A percentile compares a stretch with the other conserved stretches of the same genome.
Evolutionary conservation across 169 alveolate genomes (phyloP).

Genomic region (Plasmodium gaboni): DNA sequence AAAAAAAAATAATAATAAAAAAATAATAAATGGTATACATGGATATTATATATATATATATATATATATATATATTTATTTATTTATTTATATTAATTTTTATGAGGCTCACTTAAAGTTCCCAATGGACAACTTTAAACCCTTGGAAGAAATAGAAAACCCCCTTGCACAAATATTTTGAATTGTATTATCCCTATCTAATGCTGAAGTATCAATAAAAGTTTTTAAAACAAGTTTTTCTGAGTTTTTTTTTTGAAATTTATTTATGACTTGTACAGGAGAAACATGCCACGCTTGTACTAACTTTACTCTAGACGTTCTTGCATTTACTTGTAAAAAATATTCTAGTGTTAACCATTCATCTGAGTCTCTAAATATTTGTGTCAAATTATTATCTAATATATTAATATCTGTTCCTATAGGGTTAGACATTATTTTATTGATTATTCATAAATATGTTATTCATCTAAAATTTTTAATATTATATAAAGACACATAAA

Average conservation of each 20-base stretch:
- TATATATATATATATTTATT: conserved; percentile 33
- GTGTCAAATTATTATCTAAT: conserved; percentile 65
- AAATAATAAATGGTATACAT: too few species aligned
- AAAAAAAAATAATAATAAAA: too few species aligned
- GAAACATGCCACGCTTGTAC: conserved; percentile 87
- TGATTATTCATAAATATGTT: not conserved
- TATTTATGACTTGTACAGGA: conserved; percentile 76
- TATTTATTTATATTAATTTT: not conserved
- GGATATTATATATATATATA: conserved; percentile 5
- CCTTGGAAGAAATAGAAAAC: conserved; percentile 86
- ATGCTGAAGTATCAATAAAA: conserved; percentile 87
- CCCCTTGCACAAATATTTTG: conserved; percentile 92
- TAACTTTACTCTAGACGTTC: conserved; percentile 86
- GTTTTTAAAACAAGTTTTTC: conserved; percentile 85
- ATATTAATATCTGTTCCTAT: conserved; percentile 40
- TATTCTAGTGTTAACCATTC: conserved; percentile 85
- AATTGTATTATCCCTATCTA: conserved; percentile 89
- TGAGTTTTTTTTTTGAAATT: conserved; percentile 69
- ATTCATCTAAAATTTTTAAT: not conserved
- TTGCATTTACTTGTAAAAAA: conserved; percentile 80
- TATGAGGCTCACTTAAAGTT: conserved; percentile 83
- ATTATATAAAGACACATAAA: not conserved
- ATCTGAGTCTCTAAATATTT: conserved; percentile 82
- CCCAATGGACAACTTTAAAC: conserved; percentile 90
- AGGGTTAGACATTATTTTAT: conserved; percentile 20